phyloP scores from a whole-genome alignment of 2,329 filamentous ascomycete genomes.

The Fusarium falciforme region DNA sequence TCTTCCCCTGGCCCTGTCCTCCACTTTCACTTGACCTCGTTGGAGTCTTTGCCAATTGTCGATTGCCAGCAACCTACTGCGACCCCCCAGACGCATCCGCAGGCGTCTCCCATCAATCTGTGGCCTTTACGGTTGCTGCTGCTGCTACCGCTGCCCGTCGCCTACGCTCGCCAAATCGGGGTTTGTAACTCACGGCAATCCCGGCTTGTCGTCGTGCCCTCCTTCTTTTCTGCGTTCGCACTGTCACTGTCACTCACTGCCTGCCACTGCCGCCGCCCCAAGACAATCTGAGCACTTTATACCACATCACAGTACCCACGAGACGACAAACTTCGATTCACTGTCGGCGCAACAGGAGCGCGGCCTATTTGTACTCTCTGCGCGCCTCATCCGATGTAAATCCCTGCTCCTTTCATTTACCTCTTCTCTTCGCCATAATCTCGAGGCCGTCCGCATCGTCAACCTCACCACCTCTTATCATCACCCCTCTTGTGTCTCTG shows the following conservation, averaged over 20 bases:
- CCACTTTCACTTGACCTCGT: slow-evolving; percentile 4
- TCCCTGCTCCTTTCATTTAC: neutral
- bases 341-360: slow-evolving; percentile 31
- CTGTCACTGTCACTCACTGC: slow-evolving; percentile 27
- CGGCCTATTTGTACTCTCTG: slow-evolving; percentile 25
- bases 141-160: neutral
- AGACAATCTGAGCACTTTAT: slow-evolving; percentile 25
- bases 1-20: slow-evolving; percentile 16
- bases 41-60: slow-evolving; percentile 9
- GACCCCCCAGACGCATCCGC: slow-evolving; percentile 1
- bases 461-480: neutral
- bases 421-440: neutral
- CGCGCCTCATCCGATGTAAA: neutral
- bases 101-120: slow-evolving; percentile 8
- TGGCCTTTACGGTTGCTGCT: slow-evolving; percentile 7
- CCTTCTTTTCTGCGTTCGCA: slow-evolving; percentile 6
- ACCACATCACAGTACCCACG: slow-evolving; percentile 27
- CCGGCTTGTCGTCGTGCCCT: slow-evolving; percentile 7
- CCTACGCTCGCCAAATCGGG: slow-evolving; percentile 21
- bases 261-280: neutral
- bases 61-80: slow-evolving; percentile 17
- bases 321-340: slow-evolving; percentile 31
- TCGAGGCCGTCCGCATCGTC: neutral
- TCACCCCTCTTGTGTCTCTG: neutral
- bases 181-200: slow-evolving; percentile 18